Percentiles rank a stretch among this genome's conserved stretches.
Conservation (phyloP, 2,329 filamentous ascomycete genomes). For the Claviceps monticola region DNA sequence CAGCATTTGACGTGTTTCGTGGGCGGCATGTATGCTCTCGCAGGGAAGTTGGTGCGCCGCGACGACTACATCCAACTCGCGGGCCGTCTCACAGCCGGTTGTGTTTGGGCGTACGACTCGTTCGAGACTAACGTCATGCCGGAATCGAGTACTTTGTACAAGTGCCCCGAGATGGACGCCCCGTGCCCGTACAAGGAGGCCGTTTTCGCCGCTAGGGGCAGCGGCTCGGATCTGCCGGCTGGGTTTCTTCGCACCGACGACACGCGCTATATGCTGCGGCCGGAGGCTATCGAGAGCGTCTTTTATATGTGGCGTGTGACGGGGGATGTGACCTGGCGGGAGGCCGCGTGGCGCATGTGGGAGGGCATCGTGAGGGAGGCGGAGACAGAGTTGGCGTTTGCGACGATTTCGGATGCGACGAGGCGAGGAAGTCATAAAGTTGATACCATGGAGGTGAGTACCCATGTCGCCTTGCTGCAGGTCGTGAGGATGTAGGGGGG, state of each 20-base stretch:
- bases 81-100: slow-evolving; percentile 36
- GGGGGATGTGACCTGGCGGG: slow-evolving; percentile 28
- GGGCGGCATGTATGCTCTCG: slow-evolving; percentile 57
- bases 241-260: slow-evolving; percentile 45
- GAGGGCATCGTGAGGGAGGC: slow-evolving; percentile 26
- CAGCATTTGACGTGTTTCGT: slow-evolving; percentile 57
- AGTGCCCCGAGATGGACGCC: slow-evolving; percentile 19
- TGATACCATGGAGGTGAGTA: slow-evolving; percentile 48
- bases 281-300: slow-evolving; percentile 38
- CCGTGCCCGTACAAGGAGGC: slow-evolving; percentile 22
- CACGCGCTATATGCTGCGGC: slow-evolving; percentile 29
- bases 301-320: slow-evolving; percentile 39
- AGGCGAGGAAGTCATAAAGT: slow-evolving; percentile 18
- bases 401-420: slow-evolving; percentile 25
- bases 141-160: slow-evolving; percentile 29
- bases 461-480: background rate
- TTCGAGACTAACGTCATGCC: slow-evolving; percentile 41
- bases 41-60: slow-evolving; percentile 43
- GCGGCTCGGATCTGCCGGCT: slow-evolving; percentile 21
- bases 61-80: slow-evolving; percentile 32
- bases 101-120: slow-evolving; percentile 38
- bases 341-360: slow-evolving; percentile 36
- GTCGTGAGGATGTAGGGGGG: background rate
- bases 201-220: slow-evolving; percentile 7
- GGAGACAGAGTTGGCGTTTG: slow-evolving; percentile 29